Evolutionary conservation across 441 rosid genomes (phyloP), one percentile per base, ranked within the genome.

Genomic region (Capsella rubella): DNA sequence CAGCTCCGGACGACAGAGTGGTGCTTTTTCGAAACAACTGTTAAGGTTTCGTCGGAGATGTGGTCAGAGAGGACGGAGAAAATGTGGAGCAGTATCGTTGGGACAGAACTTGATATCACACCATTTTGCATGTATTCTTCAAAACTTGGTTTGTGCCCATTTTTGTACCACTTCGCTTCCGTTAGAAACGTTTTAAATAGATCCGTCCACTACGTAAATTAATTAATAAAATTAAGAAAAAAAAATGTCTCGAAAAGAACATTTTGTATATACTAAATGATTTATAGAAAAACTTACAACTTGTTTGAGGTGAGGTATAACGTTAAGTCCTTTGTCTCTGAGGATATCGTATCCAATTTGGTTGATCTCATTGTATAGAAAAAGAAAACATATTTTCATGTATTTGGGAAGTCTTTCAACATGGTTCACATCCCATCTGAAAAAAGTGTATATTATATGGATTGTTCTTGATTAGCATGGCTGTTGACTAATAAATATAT

Each of bases 101-200:
- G 81, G n/a, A 32, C 84, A 16, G 82, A 21, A 40, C 76, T 55
- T 9, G 88, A 79, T 50, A 77, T 18, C 74, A 66, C 68, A 32
- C 73, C 86, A 29, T 72, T 83, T 27, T 82, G 76, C 45, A 83
- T 37, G 62, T 78, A 85, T 25, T 81, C 82, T 28, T 77, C 8
- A 0, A 74, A 14, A 7, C 53, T 64, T 43, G 87, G 85, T n/a
- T 31, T 69, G 37, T 70, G 64, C 27, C 75, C 77, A 8, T 3
- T 55, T n/a, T 70, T 1, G 43, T 66, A 74, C 85, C 87, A 84
- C 53, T 75, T 79, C 0, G 83, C 80, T 47, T 78, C 86, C 49
- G 34, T 2, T 35, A 84, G 37, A 37, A 64, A 86, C 9, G 78
- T 6, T 52, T 81, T 51, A 15, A 79, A 75, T 32, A 77, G n/a